Evolutionary conservation across 2,329 filamentous ascomycete species (phyloP), one percentile per base, ranked within the genome.

Genomic region (Stagonosporopsis vannaccii): DNA sequence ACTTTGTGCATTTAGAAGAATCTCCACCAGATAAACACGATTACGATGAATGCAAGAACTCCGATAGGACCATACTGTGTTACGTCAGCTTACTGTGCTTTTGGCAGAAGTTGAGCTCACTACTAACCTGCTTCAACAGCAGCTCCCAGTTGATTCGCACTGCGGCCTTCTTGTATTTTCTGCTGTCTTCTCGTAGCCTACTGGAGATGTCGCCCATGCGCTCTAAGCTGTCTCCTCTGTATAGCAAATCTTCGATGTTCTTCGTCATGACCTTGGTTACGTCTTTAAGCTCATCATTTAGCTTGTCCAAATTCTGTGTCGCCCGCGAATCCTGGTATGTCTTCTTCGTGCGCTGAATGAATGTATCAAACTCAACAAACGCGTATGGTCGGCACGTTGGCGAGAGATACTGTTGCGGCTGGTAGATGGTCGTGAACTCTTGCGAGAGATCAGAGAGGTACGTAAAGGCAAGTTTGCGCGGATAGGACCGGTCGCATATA

Each of bases 241-340:
- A 99, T 49, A 99, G 81, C 72, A 99, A 80, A 77, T 99, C 95
- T 82, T 99, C 95, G 67, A 99, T 98, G 77, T 99, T 99, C 86
- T 98, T 98, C 52, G 93, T 98, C 96, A 99, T 99, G 73, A 99
- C 93, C 80, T 97, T 93, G 1, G 95, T 98, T 51, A 99, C 96
- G 78, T 98, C 95, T 76, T 93, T 90, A 64, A 99, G 85, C 83
- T 99, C 96, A 73, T 97, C 92, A 74, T 99, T 98, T 64, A 99
- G 83, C 79, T 94, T 92, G 78, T 96, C 92, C 55, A 99, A 85
- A 78, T 98, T 98, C 79, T 93, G 90, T 13, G 91, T 87, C 15
- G 95, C 95, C 63, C 95, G 88, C 51, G 90, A 87, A 77, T 99
- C 95, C 69, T 95, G 91, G 79, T 99, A 99, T 25, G 93, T 92